Evolutionary conservation across 768 basidiomycete species (phyloP).

Genomic region (Cyathus striatus): DNA sequence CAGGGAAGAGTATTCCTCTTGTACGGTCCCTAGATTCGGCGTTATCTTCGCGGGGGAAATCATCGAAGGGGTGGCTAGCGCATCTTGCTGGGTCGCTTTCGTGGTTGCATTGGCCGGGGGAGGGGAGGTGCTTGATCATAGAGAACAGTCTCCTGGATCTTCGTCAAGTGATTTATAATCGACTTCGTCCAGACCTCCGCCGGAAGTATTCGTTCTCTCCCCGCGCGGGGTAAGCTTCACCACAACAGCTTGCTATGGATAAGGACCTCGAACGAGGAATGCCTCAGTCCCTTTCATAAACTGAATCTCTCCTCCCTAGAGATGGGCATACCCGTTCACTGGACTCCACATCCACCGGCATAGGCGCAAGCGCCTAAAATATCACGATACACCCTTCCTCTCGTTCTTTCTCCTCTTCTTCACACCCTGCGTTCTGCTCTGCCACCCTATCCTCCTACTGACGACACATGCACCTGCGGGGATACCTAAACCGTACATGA

Average conservation of each 20-base stretch:
- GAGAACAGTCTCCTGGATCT: slow-evolving; percentile 37
- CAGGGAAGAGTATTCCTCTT: slow-evolving; percentile 28
- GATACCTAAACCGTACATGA: slow-evolving; percentile 31
- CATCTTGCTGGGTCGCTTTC: slow-evolving; percentile 61
- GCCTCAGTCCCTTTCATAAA: slow-evolving; percentile 62
- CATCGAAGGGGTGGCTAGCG: slow-evolving; percentile 64
- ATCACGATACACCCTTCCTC: slow-evolving; percentile 73
- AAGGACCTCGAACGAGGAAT: slow-evolving; percentile 16
- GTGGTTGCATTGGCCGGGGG: background rate
- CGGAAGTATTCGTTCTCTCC: slow-evolving; percentile 32
- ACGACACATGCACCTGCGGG: slow-evolving; percentile 39
- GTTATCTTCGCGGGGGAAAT: slow-evolving; percentile 25
- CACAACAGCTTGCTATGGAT: slow-evolving; percentile 33
- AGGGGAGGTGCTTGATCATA: slow-evolving; percentile 21
- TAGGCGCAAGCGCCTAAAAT: slow-evolving; percentile 61
- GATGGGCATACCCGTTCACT: slow-evolving; percentile 60
- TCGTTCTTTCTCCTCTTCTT: slow-evolving; percentile 59
- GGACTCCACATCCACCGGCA: slow-evolving; percentile 75
- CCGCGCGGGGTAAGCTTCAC: slow-evolving; percentile 32
- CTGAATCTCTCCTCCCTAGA: slow-evolving; percentile 72
- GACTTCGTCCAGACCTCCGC: slow-evolving; percentile 36
- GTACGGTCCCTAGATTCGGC: slow-evolving; percentile 26
- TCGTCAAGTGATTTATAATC: slow-evolving; percentile 14
- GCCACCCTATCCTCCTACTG: slow-evolving; percentile 63
- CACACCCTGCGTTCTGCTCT: slow-evolving; percentile 55